A percentile compares a stretch with the other conserved stretches of the same genome.
Conservation (phyloP, 1,284 basidiomycete genomes). For the Cryptococcus maquisensis region DNA sequence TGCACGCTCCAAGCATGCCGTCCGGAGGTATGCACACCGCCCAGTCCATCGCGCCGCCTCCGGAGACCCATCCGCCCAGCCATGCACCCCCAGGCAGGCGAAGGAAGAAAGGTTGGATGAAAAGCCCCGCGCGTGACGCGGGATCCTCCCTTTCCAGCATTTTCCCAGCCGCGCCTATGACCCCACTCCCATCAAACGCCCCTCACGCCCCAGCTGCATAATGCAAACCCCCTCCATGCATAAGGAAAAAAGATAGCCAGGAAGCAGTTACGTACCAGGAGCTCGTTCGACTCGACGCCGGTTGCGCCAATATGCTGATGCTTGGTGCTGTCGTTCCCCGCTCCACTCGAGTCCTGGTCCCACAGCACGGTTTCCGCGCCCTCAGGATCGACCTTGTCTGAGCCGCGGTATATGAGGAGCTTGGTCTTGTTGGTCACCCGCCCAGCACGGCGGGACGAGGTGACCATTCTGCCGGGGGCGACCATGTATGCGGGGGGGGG, state of each 20-base stretch:
- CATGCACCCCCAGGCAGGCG: slow-evolving; percentile 1
- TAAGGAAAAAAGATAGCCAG: slow-evolving; percentile 29
- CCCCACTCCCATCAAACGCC: slow-evolving; percentile 15
- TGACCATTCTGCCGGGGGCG: slow-evolving; percentile 31
- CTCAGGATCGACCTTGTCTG: slow-evolving; percentile 69
- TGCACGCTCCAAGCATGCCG: slow-evolving; percentile 2
- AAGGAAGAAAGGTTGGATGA: not conserved
- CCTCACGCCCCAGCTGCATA: slow-evolving; percentile 18
- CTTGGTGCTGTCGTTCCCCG: slow-evolving; percentile 26
- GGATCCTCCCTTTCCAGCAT: slow-evolving; percentile 5
- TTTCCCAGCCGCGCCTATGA: not conserved
- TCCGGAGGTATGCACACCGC: not conserved
- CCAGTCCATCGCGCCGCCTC: not conserved
- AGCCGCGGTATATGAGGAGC: slow-evolving; percentile 76
- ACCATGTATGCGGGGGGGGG: slow-evolving; percentile 10
- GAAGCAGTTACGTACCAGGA: slow-evolving; percentile 39
- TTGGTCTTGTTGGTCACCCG: slow-evolving; percentile 85
- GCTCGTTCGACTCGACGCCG: slow-evolving; percentile 46
- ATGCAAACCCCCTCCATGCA: slow-evolving; percentile 25
- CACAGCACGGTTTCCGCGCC: slow-evolving; percentile 69
- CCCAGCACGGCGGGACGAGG: slow-evolving; percentile 41
- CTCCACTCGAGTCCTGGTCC: slow-evolving; percentile 25
- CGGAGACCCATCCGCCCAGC: not conserved
- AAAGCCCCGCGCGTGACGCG: not conserved
- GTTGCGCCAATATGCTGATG: slow-evolving; percentile 43